Evolutionary conservation across 2,329 filamentous ascomycete genomes (phyloP).

Genomic region (Pseudocercospora musae): DNA sequence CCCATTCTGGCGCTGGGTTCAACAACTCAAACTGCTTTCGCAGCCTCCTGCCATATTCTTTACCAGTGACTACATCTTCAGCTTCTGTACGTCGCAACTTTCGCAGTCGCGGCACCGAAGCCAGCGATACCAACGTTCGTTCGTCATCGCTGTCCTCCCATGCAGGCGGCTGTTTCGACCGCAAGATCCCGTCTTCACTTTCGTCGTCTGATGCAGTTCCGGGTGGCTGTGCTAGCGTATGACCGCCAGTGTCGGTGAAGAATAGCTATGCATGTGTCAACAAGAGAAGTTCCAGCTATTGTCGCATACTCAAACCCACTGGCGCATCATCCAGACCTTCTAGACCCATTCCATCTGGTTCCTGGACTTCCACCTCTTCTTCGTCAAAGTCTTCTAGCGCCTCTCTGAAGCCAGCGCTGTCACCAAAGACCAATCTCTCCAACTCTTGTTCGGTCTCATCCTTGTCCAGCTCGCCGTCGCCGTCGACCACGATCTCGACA

Average conservation of each 20-base stretch:
- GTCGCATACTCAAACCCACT: slow-evolving; percentile 39
- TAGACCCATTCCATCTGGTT: slow-evolving; percentile 40
- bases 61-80: slow-evolving; percentile 82
- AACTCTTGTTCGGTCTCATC: slow-evolving; percentile 34
- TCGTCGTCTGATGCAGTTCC: slow-evolving; percentile 42
- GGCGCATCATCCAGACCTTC: slow-evolving; percentile 73
- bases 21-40: slow-evolving; percentile 66
- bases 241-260: slow-evolving; percentile 68
- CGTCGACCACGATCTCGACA: slow-evolving; percentile 30
- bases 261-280: slow-evolving; percentile 57
- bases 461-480: slow-evolving; percentile 29
- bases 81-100: slow-evolving; percentile 77
- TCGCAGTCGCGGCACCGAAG: slow-evolving; percentile 68
- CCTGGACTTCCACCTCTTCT: slow-evolving; percentile 49
- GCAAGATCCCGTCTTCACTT: slow-evolving; percentile 39
- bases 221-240: slow-evolving; percentile 38
- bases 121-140: slow-evolving; percentile 76
- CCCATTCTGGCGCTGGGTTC: slow-evolving; percentile 62
- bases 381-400: slow-evolving; percentile 60
- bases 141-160: slow-evolving; percentile 99
- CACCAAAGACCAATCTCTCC: slow-evolving; percentile 83
- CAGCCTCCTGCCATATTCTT: slow-evolving; percentile 77
- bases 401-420: slow-evolving; percentile 75
- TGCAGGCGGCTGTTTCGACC: slow-evolving; percentile 52
- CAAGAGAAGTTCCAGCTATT: slow-evolving; percentile 9